Percentiles rank a stretch among this genome's conserved stretches.
Conservation (phyloP, 305 asterid species). For the Fraxinus platypoda region DNA sequence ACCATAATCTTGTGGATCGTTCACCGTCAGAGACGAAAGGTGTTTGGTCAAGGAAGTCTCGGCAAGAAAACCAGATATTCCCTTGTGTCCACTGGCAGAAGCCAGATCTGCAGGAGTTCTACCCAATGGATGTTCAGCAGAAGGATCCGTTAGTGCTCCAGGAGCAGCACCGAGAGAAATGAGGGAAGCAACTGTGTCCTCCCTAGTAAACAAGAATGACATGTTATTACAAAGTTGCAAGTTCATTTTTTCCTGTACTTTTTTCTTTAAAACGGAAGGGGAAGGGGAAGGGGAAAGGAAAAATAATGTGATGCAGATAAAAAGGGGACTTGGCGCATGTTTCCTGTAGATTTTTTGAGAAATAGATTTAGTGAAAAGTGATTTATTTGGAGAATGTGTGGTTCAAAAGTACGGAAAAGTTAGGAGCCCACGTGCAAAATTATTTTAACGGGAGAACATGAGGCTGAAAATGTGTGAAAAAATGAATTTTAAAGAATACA, state of each 20-base stretch:
- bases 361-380: neutral
- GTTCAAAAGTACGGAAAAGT: neutral
- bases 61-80: slow-evolving; percentile 91
- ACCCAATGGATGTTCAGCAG: slow-evolving; percentile 60
- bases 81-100: slow-evolving; percentile 86
- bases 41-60: slow-evolving; percentile 71
- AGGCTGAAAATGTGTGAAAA: neutral
- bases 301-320: neutral
- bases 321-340: neutral
- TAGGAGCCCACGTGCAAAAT: neutral
- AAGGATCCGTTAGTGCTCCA: slow-evolving; percentile 74
- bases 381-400: neutral
- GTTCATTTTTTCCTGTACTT: neutral
- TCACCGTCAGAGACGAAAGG: slow-evolving; percentile 56
- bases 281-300: neutral
- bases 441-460: neutral
- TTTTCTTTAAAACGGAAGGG: neutral
- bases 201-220: slow-evolving; percentile 53
- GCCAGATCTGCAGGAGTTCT: slow-evolving; percentile 94
- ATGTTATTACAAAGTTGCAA: slow-evolving; percentile 15
- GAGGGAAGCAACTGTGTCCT: slow-evolving; percentile 78
- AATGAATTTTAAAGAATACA: neutral
- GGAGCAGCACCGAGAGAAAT: slow-evolving; percentile 81
- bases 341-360: neutral
- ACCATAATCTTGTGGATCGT: slow-evolving; percentile 45